Conservation (phyloP, 306 rosid genomes). For the Geum urbanum region DNA sequence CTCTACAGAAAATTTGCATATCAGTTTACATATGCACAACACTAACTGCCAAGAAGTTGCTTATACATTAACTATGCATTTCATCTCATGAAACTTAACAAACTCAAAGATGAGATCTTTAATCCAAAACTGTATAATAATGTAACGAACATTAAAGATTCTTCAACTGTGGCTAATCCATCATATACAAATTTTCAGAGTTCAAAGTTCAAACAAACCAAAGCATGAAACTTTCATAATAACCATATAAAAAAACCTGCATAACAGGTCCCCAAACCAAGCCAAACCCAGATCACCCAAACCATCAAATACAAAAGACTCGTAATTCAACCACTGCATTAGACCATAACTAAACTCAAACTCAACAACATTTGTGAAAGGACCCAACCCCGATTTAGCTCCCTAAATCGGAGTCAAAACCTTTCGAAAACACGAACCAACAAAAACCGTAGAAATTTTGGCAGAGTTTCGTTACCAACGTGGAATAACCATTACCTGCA, state of each 20-base stretch:
- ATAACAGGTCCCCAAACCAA: constrained; percentile 22
- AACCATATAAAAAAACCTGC: constrained; percentile 26
- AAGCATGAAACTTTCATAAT: constrained; percentile 33
- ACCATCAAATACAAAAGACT: constrained; percentile 5
- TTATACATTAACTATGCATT: not conserved
- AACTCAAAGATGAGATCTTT: too few relatives aligned
- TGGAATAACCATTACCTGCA: too few relatives aligned
- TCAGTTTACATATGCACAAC: not conserved
- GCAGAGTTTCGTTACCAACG: too few relatives aligned
- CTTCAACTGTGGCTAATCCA: constrained; percentile 18
- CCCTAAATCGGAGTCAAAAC: too few relatives aligned
- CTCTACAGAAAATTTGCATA: too few relatives aligned
- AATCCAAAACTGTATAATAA: constrained; percentile 1
- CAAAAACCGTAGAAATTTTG: too few relatives aligned
- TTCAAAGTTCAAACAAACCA: constrained; percentile 15
- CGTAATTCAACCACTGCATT: constrained; percentile 38
- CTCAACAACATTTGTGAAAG: constrained; percentile 9
- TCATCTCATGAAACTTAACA: not conserved
- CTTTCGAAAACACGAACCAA: too few relatives aligned
- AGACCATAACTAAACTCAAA: constrained; percentile 12
- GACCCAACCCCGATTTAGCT: too few relatives aligned
- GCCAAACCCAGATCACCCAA: constrained; percentile 23
- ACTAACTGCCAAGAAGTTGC: not conserved
- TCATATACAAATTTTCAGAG: constrained; percentile 19
- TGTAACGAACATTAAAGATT: not conserved